Evolutionary conservation across 148 eudicot genomes (phyloP), one percentile per base, ranked within the genome.

Genomic region (Rhododendron molle): DNA sequence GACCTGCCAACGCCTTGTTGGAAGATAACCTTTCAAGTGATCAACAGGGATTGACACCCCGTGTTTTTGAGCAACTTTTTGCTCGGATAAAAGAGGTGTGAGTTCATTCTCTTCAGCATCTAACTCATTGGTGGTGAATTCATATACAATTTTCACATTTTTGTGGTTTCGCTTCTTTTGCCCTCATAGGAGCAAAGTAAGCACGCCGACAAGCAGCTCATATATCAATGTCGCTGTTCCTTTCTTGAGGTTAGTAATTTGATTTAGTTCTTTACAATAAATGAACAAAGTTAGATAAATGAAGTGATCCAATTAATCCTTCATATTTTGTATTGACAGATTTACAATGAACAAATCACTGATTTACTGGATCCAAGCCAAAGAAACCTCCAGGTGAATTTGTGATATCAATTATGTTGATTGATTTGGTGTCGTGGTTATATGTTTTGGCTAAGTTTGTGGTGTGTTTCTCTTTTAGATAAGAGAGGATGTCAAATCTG

Each of bases 321-420:
- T 81, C n/a, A 80, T 49, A 60, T 21, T 15, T 87, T 52, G 36
- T 50, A 52, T 50, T 23, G 81, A 28, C 95, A 97, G 99, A 97
- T 97, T 40, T 94, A 95, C 90, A 97, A 97, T 86, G 99, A 95
- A 72, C 99, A 95, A 88, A 95, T 97, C 46, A 97, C 98, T 23
- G 98, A 95, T 91, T 87, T 97, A 60, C 88, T 97, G 90, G 96
- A 97, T 85, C 97, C 98, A 47, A 93, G 93, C 86, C 99, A 95
- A 85, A 92, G 87, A 88, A 93, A 94, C 87, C 98, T 97, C 84
- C 99, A 95, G 97, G 98, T 94, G 58, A 54, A 73, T 36, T 43
- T 54, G 56, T 26, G 14, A 60, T 20, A 38, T 14, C n/a, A n/a
- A 30, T 16, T 79, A 38, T 76, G 26, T 82, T 86, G 83, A 26